Evolutionary conservation across 305 asterid genomes (phyloP).

Genomic region (Plantago coronopus): DNA sequence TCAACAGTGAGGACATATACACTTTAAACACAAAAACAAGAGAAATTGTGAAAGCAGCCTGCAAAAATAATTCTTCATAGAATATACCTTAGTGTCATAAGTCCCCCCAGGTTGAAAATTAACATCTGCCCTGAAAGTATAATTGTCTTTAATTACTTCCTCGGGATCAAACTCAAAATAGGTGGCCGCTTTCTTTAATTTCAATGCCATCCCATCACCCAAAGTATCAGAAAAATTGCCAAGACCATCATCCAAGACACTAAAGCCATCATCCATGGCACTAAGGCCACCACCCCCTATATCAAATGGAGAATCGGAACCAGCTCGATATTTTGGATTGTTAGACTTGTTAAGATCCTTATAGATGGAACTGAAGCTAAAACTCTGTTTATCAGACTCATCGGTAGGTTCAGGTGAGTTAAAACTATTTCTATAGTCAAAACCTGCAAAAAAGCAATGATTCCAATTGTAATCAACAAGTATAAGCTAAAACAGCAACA

Average conservation of each 20-base stretch:
- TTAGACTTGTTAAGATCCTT: conserved; percentile 44
- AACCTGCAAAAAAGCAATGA: conserved; percentile 21
- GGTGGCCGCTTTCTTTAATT: conserved; percentile 58
- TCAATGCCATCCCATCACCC: conserved; percentile 56
- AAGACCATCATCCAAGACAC: conserved; percentile 34
- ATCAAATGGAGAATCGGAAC: conserved; percentile 27
- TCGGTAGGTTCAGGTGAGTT: conserved; percentile 37
- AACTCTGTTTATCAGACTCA: conserved; percentile 39
- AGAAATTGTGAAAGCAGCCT: conserved; percentile 7
- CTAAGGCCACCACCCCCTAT: conserved; percentile 28
- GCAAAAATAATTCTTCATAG: conserved; percentile 9
- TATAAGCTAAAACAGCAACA: neutral
- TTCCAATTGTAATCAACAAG: neutral
- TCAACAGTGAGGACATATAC: neutral
- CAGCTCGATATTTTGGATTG: conserved; percentile 38
- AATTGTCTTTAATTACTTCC: conserved; percentile 53
- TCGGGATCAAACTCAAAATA: conserved; percentile 56
- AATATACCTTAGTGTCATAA: conserved; percentile 59
- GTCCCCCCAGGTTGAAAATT: conserved; percentile 47
- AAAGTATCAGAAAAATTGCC: conserved; percentile 38
- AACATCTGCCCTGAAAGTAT: conserved; percentile 64
- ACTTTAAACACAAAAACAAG: conserved; percentile 8
- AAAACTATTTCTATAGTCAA: conserved; percentile 23
- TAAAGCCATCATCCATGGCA: conserved; percentile 28
- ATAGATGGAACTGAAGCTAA: conserved; percentile 22